Evolutionary conservation across 495 filamentous ascomycete species (phyloP).

Genomic region (Hyaloscypha variabilis): DNA sequence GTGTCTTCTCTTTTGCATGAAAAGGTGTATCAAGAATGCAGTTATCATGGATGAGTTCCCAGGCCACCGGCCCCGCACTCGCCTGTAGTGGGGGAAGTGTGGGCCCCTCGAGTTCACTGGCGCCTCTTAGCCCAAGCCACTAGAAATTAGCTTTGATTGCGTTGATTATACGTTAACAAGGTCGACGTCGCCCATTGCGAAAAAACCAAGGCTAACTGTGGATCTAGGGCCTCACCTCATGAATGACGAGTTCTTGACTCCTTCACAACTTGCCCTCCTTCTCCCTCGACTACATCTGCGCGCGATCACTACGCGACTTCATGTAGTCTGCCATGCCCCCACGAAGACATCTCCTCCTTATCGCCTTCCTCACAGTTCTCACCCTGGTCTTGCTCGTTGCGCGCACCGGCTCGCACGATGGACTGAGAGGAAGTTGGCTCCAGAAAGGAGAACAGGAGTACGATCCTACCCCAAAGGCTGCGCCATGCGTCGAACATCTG

Average conservation of each 20-base stretch:
- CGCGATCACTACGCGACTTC: constrained; percentile 4
- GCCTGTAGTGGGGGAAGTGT: too few species aligned
- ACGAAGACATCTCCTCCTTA: constrained; percentile 19
- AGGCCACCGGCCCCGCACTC: too few species aligned
- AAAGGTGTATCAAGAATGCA: too few species aligned
- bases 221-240: neutral
- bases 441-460: constrained; percentile 2
- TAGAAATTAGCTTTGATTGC: neutral
- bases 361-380: constrained; percentile 20
- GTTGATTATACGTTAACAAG: neutral
- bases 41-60: too few species aligned
- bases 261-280: neutral
- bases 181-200: neutral
- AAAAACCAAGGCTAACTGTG: neutral
- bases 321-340: constrained; percentile 29
- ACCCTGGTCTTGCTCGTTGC: constrained; percentile 18
- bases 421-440: constrained; percentile 1
- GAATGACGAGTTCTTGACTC: neutral
- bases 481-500: constrained; percentile 24
- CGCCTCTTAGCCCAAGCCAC: neutral
- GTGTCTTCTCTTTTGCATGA: too few species aligned
- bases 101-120: too few species aligned
- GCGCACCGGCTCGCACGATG: neutral
- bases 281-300: neutral
- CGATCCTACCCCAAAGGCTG: neutral